Conservation (phyloP, 176 grass and related monocot species). For the Hsuehochloa calcarea region DNA sequence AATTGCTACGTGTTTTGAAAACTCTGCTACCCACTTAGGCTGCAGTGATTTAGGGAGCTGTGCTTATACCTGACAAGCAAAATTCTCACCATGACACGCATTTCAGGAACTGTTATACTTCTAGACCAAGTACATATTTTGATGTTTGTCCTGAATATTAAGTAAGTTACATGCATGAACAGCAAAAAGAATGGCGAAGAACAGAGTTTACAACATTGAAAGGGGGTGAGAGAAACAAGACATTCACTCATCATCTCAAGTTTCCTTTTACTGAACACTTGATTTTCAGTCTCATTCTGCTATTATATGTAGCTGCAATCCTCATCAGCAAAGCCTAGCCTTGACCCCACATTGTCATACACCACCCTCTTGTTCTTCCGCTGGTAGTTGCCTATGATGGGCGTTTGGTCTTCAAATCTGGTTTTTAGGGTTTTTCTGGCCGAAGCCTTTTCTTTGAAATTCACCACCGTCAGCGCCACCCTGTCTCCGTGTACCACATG, state of each 20-base stretch:
- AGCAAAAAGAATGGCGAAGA: not conserved
- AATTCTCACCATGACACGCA: not conserved
- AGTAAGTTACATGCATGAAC: not conserved
- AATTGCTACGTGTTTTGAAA: too few species aligned
- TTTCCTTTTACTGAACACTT: not conserved
- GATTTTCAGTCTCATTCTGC: not conserved
- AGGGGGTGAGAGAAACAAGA: not conserved
- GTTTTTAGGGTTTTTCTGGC: too few species aligned
- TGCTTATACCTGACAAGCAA: not conserved
- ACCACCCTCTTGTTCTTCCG: conserved; percentile 95
- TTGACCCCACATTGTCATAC: conserved; percentile 67
- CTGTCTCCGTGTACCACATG: too few species aligned
- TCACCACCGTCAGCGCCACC: too few species aligned
- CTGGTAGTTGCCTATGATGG: conserved; percentile 95
- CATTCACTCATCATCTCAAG: not conserved
- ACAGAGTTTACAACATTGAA: not conserved
- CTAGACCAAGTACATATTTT: not conserved
- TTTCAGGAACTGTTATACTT: not conserved
- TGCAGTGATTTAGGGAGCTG: not conserved
- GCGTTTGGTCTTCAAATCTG: too few species aligned
- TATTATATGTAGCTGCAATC: conserved; percentile 51
- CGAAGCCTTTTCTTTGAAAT: too few species aligned
- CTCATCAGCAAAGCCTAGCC: conserved; percentile 78
- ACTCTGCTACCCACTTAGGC: not conserved
- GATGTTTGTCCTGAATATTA: not conserved